phyloP scores from a whole-genome alignment of 108 stramenopile genomes.

The Cyclostephanos tholiformis region DNA sequence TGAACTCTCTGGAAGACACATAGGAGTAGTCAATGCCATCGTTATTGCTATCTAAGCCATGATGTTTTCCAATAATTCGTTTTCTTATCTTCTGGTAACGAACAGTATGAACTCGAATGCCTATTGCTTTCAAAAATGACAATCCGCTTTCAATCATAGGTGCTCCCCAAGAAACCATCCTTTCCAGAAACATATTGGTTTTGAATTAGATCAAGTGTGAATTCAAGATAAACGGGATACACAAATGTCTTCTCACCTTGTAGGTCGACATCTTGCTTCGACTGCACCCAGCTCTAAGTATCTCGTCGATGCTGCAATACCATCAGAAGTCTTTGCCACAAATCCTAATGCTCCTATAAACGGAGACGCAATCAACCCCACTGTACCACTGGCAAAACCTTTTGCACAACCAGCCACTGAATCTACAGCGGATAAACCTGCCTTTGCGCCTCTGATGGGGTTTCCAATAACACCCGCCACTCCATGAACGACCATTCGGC shows the following conservation, averaged over 20 bases:
- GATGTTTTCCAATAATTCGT: constrained; percentile 10
- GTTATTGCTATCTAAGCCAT: constrained; percentile 9
- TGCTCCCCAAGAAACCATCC: constrained; percentile 46
- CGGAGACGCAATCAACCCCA: constrained; percentile 25
- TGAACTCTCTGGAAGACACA: constrained; percentile 33
- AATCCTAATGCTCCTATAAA: constrained; percentile 43
- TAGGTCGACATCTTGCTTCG: constrained; percentile 48
- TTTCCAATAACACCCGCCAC: constrained; percentile 45
- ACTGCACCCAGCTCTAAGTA: constrained; percentile 37
- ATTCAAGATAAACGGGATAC: neutral
- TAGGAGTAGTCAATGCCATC: constrained; percentile 4
- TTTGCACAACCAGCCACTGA: constrained; percentile 22
- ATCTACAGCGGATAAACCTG: constrained; percentile 9
- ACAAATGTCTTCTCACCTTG: constrained; percentile 24
- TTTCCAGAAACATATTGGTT: constrained; percentile 2
- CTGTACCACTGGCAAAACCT: constrained; percentile 33
- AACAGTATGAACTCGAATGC: constrained; percentile 44
- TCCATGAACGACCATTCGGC: constrained; percentile 30
- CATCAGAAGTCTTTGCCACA: constrained; percentile 43
- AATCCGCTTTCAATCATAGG: constrained; percentile 33
- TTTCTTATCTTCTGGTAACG: constrained; percentile 46
- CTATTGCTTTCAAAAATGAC: constrained; percentile 47
- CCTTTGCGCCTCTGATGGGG: constrained; percentile 41
- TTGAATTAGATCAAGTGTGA: neutral
- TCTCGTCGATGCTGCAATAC: constrained; percentile 32